Evolutionary conservation across 495 filamentous ascomycete species (phyloP), one percentile per base, ranked within the genome.

Genomic region (Hypoxylon rickii): DNA sequence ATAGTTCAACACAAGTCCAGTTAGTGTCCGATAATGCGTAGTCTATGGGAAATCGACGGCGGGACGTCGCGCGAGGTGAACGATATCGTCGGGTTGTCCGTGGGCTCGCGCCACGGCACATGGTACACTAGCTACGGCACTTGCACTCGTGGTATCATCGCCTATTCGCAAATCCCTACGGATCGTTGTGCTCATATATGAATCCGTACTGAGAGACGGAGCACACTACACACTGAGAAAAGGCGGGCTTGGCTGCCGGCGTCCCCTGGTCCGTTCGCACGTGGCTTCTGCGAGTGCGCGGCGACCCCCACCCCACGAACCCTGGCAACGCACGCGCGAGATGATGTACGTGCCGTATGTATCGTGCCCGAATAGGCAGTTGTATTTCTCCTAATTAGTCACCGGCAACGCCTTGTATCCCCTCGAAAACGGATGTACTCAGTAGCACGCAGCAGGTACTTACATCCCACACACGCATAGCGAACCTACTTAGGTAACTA

Each of bases 281-380:
- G 59, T 63, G 59, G 59, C 53, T 50, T 17, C 46, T 32, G 50
- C 12, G 44, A 47, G 55, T 48, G 48, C 47, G 12, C 47, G 48
- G 18, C 12, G n/a, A n/a, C 19, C 38, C 32, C 43, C 38, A 39
- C 58, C 42, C 47, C 37, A 21, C 41, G 15, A 34, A 55, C 12
- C 51, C 58, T 31, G 52, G 53, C 38, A 29, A 21, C 7, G 48
- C 53, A 57, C 48, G 48, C 53, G 53, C 37, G 52, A 43, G 47
- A 63, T 47, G 46, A 56, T 48, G 29, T 42, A 56, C 50, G 59
- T 53, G 49, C 36, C 17, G 3, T 32, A 17, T 58, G 59, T 53
- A 53, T 40, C 19, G 5, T 32, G 17, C 53, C 44, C 38, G 21
- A 58, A 12, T 49, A 40, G 59, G 59, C 49, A 63, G 40, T 29